phyloP scores from a whole-genome alignment of 2,329 filamentous ascomycete genomes.

The Ophiostoma sp. region DNA sequence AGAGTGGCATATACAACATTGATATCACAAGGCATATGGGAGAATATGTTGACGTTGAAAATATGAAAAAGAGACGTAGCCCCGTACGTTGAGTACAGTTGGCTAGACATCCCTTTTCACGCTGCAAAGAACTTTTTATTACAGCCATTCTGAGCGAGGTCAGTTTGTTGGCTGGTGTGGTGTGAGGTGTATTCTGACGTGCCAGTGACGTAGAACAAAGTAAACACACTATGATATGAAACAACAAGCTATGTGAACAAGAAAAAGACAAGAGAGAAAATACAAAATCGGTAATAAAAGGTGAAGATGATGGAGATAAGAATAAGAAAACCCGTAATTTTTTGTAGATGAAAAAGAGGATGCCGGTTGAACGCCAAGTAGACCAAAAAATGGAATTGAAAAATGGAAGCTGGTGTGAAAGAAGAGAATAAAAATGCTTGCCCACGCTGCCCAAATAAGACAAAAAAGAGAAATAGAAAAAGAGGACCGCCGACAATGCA shows the following conservation, averaged over 20 bases:
- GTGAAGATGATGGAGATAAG: neutral
- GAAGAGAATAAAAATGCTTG: conserved; percentile 8
- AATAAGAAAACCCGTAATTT: neutral
- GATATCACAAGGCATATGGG: neutral
- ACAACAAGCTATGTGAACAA: neutral
- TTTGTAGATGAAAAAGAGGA: neutral
- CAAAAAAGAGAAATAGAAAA: neutral
- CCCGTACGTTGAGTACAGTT: conserved; percentile 21
- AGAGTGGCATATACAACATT: too few relatives aligned
- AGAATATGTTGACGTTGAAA: neutral
- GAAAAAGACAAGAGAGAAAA: neutral
- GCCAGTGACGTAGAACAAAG: neutral
- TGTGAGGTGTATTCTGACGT: neutral
- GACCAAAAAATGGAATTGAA: neutral
- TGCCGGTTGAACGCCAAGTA: conserved; percentile 19
- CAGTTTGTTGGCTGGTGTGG: neutral
- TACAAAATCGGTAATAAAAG: neutral
- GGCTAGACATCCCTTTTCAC: neutral
- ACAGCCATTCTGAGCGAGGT: neutral
- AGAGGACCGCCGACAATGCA: conserved; percentile 6
- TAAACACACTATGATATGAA: neutral
- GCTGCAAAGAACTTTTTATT: conserved; percentile 12
- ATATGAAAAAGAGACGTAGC: neutral
- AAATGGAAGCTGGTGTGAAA: neutral
- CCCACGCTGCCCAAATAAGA: neutral